Evolutionary conservation across 1,139 yeast species (phyloP).

Genomic region (Taphrina deformans): DNA sequence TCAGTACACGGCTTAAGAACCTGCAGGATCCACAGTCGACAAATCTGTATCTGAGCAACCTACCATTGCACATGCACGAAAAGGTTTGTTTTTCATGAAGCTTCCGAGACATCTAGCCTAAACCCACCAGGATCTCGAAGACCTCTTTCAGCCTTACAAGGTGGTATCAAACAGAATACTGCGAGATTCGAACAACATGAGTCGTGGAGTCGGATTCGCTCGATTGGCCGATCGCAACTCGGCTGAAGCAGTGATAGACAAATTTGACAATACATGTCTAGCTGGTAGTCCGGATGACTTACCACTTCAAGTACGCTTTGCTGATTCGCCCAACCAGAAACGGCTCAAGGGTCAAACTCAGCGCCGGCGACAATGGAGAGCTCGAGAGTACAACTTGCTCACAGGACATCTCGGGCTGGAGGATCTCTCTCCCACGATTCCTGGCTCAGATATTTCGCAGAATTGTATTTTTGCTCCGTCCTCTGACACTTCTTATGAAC

Average conservation of each 20-base stretch:
- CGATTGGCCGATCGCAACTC: slow-evolving; percentile 38
- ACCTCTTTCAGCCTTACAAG: slow-evolving; percentile 38
- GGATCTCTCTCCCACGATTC: background rate
- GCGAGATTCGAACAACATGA: slow-evolving; percentile 39
- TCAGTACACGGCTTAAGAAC: slow-evolving; percentile 40
- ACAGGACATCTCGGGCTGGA: slow-evolving; percentile 14
- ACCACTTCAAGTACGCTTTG: slow-evolving; percentile 41
- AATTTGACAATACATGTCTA: slow-evolving; percentile 39
- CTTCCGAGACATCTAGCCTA: too few relatives aligned
- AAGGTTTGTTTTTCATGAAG: background rate
- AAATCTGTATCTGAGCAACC: slow-evolving; percentile 40
- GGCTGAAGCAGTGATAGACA: slow-evolving; percentile 39
- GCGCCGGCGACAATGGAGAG: slow-evolving; percentile 40
- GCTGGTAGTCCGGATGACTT: slow-evolving; percentile 35
- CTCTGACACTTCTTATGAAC: background rate
- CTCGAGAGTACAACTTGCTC: slow-evolving; percentile 40
- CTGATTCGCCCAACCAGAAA: slow-evolving; percentile 39
- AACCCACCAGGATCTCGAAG: slow-evolving; percentile 38
- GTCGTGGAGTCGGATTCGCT: slow-evolving; percentile 42
- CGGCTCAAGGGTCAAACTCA: slow-evolving; percentile 39
- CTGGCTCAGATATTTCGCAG: background rate
- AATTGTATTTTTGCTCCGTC: background rate
- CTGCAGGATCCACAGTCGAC: slow-evolving; percentile 41
- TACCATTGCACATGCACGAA: slow-evolving; percentile 40
- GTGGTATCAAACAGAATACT: slow-evolving; percentile 40